Base-by-base conservation (phyloP, 495 filamentous ascomycete species). In the Lentithecium fluviatile region DNA sequence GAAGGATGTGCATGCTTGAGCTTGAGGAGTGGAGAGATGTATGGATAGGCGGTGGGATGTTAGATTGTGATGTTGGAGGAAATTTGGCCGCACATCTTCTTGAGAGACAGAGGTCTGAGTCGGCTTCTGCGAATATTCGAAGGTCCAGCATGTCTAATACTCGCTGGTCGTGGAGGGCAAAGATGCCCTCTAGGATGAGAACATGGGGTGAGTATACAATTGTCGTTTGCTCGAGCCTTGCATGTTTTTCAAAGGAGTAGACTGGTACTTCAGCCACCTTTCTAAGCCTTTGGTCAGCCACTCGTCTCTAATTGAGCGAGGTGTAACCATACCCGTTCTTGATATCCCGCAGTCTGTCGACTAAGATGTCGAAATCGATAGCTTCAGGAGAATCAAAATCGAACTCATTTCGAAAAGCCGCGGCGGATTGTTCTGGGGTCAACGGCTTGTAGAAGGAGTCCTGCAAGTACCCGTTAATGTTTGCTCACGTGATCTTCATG, bases 121-220 rank as follows among this genome's bases (percentile, higher is more conserved):
- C 94, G 6, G 91, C 95, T 74, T 98, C 94, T 55, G 91, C 91
- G 70, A 96, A 98, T 21, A 98, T 96, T 86, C 85, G 95, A 77
- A 97, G 86, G 76, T 98, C 94, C 60, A 97, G 77, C 48, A 98
- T 74, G 4, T 95, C 89, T 50, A 94, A 77, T 12, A 98, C 85
- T 57, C 92, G 81, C 23, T 82, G 84, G 68, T 98, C 94, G 73
- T 96, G 90, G 11, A 98, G 77, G 1, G 94, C 94, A 74, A 97
- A 88, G 36, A 98, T 98, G 6, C 94, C 94, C 77, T 98, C 94
- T 26, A 98, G 76, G 46, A 98, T 92, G 21, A 98, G 75, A 36
- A 98, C 94, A 75, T 95, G 94, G 12, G 93, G 93, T 32, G 95
- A 97, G 67, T 98, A 98, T 48, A 98, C 88, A 6, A 86, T 84